Evolutionary conservation across 2,329 filamentous ascomycete species (phyloP).

Genomic region (Ophiostoma australiae): DNA sequence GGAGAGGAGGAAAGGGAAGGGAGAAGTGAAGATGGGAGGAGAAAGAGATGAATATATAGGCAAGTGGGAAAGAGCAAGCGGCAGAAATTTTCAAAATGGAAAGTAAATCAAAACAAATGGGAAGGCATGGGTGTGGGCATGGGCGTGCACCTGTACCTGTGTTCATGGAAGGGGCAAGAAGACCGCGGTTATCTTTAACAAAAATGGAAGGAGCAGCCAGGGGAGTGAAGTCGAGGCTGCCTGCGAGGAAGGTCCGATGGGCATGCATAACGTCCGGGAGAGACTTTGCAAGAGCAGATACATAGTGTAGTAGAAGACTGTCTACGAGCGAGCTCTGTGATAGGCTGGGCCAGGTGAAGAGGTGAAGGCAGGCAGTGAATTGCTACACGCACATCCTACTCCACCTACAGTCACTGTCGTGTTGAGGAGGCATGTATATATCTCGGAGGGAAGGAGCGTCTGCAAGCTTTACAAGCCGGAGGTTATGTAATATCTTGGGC

Average conservation of each 20-base stretch:
- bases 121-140: not conserved
- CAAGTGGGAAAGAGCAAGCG: not conserved
- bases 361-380: not conserved
- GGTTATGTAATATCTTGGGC: not conserved
- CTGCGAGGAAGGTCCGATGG: not conserved
- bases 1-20: not conserved
- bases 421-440: not conserved
- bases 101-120: not conserved
- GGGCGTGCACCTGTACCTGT: not conserved
- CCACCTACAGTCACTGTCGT: not conserved
- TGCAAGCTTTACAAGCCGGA: not conserved
- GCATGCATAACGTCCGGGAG: not conserved
- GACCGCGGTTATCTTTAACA: not conserved
- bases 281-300: not conserved
- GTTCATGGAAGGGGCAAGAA: not conserved
- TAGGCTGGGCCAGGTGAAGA: slow-evolving; percentile 1
- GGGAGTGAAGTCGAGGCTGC: not conserved
- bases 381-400: not conserved
- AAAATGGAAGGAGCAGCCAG: not conserved
- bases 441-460: not conserved
- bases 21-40: not conserved
- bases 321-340: not conserved
- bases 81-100: not conserved
- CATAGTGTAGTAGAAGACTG: not conserved
- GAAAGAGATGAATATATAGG: not conserved